These are phyloP conservation scores for Trifolium subterraneum DNA, from an alignment of 306 rosid genomes.

Conservation along the genomic window DNA sequence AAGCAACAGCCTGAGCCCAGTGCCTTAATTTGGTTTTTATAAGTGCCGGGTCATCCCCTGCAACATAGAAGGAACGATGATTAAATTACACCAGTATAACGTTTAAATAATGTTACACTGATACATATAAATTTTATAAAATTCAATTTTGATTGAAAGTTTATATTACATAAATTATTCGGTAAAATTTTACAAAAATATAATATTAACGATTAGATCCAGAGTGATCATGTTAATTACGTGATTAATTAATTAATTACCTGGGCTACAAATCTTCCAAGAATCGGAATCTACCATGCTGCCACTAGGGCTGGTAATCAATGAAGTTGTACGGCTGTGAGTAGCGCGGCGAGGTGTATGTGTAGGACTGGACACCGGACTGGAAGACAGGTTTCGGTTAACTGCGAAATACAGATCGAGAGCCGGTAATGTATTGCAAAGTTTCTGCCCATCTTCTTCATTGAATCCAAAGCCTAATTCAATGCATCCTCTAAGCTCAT, in stretches of 20 bases:
- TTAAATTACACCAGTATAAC: too few relatives aligned
- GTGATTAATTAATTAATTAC: slow-evolving; percentile 47
- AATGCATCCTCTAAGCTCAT: slow-evolving; percentile 82
- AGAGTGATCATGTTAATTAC: too few relatives aligned
- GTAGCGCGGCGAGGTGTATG: slow-evolving; percentile 3
- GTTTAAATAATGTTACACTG: too few relatives aligned
- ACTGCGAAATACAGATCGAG: slow-evolving; percentile 93
- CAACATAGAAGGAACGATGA: not conserved
- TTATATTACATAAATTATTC: too few relatives aligned
- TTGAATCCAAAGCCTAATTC: slow-evolving; percentile 94
- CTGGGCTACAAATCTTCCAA: slow-evolving; percentile 89
- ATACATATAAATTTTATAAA: too few relatives aligned
- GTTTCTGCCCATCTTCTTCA: slow-evolving; percentile 78
- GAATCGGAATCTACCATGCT: slow-evolving; percentile 59
- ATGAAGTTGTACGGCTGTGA: slow-evolving; percentile 48
- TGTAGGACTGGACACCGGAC: slow-evolving; percentile 68
- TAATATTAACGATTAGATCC: not conserved
- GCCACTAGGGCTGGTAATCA: slow-evolving; percentile 52
- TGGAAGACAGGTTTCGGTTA: slow-evolving; percentile 67
- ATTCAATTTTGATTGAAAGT: too few relatives aligned
- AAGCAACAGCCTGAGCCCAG: slow-evolving; percentile 99
- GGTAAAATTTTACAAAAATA: too few relatives aligned
- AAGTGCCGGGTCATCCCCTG: slow-evolving; percentile 88
- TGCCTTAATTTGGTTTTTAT: slow-evolving; percentile 87
- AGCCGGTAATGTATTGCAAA: slow-evolving; percentile 86